phyloP scores from a whole-genome alignment of 163 green algal species.

The Scenedesmus sp. region DNA sequence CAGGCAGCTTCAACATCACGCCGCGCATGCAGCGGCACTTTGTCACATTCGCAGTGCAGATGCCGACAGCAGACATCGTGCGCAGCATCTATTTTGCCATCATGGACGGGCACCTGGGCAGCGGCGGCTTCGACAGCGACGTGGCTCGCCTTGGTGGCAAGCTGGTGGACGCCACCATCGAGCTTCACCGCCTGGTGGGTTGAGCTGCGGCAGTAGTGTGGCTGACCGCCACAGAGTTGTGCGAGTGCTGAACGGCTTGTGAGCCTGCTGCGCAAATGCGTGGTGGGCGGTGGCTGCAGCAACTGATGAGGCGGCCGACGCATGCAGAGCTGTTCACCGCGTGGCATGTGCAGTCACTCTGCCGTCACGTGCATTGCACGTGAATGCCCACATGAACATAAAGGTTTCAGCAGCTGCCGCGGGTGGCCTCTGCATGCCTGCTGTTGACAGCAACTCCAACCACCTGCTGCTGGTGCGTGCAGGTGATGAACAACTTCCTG shows the following conservation, averaged over 20 bases:
- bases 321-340: background rate
- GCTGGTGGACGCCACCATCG: constrained; percentile 87
- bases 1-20: constrained; percentile 94
- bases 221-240: background rate
- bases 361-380: too few relatives aligned
- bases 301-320: too few relatives aligned
- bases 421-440: background rate
- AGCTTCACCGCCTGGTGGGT: constrained; percentile 81
- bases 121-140: constrained; percentile 75
- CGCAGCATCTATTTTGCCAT: constrained; percentile 83
- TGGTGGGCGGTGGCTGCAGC: background rate
- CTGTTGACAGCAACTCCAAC: background rate
- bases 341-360: too few relatives aligned
- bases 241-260: background rate
- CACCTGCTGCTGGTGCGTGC: background rate
- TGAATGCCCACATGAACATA: too few relatives aligned
- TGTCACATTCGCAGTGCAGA: constrained; percentile 91
- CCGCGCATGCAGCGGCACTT: constrained; percentile 96
- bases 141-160: constrained; percentile 75
- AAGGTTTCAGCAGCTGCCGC: background rate
- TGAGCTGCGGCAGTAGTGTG: background rate
- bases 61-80: constrained; percentile 86
- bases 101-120: constrained; percentile 81
- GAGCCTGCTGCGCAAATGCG: background rate
- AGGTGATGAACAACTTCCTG: constrained; percentile 92